Conservation (phyloP, 176 grass and related monocot genomes). For the Oropetium thomaeum region DNA sequence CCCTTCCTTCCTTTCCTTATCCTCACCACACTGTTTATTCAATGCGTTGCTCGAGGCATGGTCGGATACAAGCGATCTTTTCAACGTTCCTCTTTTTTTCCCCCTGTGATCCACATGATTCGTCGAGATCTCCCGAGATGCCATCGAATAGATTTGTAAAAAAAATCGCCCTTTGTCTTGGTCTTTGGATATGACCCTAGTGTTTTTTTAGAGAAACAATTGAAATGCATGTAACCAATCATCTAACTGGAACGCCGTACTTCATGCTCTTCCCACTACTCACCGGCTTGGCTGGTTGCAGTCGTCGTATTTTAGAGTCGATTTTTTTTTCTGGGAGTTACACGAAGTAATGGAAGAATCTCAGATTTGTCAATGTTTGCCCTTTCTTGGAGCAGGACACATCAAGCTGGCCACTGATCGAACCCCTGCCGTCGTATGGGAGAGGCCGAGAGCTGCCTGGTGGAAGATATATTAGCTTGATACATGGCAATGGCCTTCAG, state of each 20-base stretch:
- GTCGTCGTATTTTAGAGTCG: not conserved
- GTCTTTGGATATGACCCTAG: not conserved
- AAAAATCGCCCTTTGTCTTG: not conserved
- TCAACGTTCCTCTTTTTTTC: not conserved
- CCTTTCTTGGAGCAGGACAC: constrained; percentile 54
- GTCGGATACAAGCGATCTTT: not conserved
- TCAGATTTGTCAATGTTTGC: not conserved
- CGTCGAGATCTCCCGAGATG: constrained; percentile 25
- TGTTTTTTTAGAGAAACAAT: not conserved
- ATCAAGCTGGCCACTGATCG: constrained; percentile 75
- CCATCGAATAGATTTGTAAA: not conserved
- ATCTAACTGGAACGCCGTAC: not conserved
- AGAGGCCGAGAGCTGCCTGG: constrained; percentile 82
- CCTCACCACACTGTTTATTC: not conserved
- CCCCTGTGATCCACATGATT: not conserved
- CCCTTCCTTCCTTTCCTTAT: not conserved
- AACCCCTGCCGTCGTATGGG: constrained; percentile 84
- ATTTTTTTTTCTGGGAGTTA: not conserved
- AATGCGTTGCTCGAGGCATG: not conserved
- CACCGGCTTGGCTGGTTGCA: not conserved
- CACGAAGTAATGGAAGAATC: not conserved
- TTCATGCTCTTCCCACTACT: not conserved
- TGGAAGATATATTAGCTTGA: constrained; percentile 80
- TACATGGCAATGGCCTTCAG: constrained; percentile 73
- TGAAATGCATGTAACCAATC: not conserved